Evolutionary conservation across 1,139 yeast genomes (phyloP), one percentile per base, ranked within the genome.

Genomic region (Saccharomycopsis hybrid): DNA sequence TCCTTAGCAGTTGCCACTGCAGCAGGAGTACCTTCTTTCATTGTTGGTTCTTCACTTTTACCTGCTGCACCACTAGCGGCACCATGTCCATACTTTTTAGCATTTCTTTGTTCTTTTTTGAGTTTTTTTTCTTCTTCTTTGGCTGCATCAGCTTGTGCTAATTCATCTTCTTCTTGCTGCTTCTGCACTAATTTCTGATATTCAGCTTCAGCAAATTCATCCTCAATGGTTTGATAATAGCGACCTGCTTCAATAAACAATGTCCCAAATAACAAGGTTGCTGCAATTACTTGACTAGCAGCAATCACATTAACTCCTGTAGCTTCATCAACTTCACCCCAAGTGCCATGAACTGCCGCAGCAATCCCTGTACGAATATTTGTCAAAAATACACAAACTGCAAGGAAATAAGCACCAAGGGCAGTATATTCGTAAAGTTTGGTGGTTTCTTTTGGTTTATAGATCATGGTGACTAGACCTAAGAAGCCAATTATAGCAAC

Each of bases 251-350:
- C 97, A 58, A 92, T 74, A 11, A 86, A 75, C 52, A 89, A 68
- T 25, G 89, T 86, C 55, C 97, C 97, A 31, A 80, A 62, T 52
- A 90, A 72, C 25, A 85, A 74, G 54, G 88, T 66, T 25, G 85
- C 78, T 57, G 86, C 73, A 73, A 92, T 84, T 44, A 85, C 77
- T 66, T 84, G 83, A 43, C 95, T 82, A 4, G 97, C 97, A 43
- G 95, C 96, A 65, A 92, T 79, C 42, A 92, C 96, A 58, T 87
- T 87, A 60, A 92, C 69, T 28, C 97, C 97, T 31, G 96, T 88
- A 55, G 74, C 72, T 65, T 77, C 80, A 60, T 86, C 88, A 49
- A 92, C 96, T 50, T 92, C 97, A 56, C 96, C 97, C 97, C 97
- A 92, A 54, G 78, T 72, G 44, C 90, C 89, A 53, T 76, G 67